Percentiles rank a stretch among this genome's conserved stretches.
phyloP scores from a whole-genome alignment of 345 rosid genomes.

The Orychophragmus violaceus region DNA sequence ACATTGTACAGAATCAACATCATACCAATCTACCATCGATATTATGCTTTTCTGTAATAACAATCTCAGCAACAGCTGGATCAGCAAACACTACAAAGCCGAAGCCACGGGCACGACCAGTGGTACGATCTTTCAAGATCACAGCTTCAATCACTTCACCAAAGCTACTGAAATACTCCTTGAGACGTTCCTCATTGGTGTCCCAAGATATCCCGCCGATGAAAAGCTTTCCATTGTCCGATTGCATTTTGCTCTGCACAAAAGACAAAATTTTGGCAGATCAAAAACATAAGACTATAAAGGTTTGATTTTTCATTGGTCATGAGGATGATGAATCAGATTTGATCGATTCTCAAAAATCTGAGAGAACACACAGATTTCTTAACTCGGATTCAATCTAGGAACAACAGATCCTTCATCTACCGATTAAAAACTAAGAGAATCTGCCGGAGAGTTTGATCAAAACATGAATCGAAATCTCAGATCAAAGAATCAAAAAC shows the following conservation, averaged over 20 bases:
- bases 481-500: slow-evolving; percentile 41
- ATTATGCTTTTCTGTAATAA: slow-evolving; percentile 74
- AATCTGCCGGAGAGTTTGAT: slow-evolving; percentile 30
- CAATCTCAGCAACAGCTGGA: slow-evolving; percentile 82
- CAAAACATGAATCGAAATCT: slow-evolving; percentile 27
- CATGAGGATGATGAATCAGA: background rate
- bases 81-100: slow-evolving; percentile 94
- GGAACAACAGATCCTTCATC: slow-evolving; percentile 49
- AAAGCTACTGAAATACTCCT: slow-evolving; percentile 75
- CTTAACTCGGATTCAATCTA: slow-evolving; percentile 38
- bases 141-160: slow-evolving; percentile 97
- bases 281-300: background rate
- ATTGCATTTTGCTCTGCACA: slow-evolving; percentile 68
- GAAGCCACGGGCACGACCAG: slow-evolving; percentile 98
- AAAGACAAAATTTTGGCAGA: slow-evolving; percentile 3
- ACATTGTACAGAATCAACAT: slow-evolving; percentile 22
- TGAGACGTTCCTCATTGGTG: slow-evolving; percentile 90
- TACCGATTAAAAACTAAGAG: slow-evolving; percentile 36
- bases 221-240: slow-evolving; percentile 87
- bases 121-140: slow-evolving; percentile 95
- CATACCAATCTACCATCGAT: slow-evolving; percentile 94
- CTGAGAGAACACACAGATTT: slow-evolving; percentile 13
- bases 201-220: slow-evolving; percentile 99
- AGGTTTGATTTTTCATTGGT: background rate
- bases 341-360: background rate